Base-by-base conservation (phyloP, 1,139 yeast species). In the Blastobotrys proliferans region DNA sequence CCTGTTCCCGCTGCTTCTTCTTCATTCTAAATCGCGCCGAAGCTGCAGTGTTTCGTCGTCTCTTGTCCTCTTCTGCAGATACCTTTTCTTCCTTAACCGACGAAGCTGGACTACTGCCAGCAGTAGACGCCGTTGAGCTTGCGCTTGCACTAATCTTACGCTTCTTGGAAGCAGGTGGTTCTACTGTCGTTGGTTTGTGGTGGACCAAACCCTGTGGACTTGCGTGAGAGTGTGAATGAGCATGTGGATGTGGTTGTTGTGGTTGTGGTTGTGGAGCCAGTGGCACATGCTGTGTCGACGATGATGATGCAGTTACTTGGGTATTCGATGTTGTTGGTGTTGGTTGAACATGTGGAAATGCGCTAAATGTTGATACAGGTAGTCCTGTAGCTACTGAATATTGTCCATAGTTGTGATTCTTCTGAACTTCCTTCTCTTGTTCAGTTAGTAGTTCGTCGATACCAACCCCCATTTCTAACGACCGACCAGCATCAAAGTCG, bases 1-100 rank as follows among this genome's bases (percentile, higher is more conserved):
- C 90, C 61, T 81, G 87, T 62, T 87, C 95, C 58, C 84, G 81
- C 62, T 80, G 55, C 69, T 85, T 87, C 73, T 83, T 84, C 70
- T 83, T 84, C 55, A 82, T 78, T 51, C 94, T 71, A 69, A 85
- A 82, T 47, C 94, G 68, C 1, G 92, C 92, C 37, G 83, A 77
- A 1, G 94, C 94, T 1, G 88, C 90, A 0, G 92, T 82, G 64
- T 83, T 83, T 51, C 90, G 72, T 40, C 83, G 72, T 40, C 88
- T 73, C 61, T 83, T 83, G 60, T 80, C 85, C 45, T 72, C 70
- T 44, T 76, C 80, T 8, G 73, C 67, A 22, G 57, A 59, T 21
- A 47, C 43, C n/a, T 57, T 56, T 10, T 19, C 30, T 11, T 26
- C 25, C 13, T 16, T 31, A 20, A 25, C n/a, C 11, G 36, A 21